These are phyloP conservation scores for Ophiostoma sp. DNA, from an alignment of 2,329 filamentous ascomycete species.

Conservation along the genomic window DNA sequence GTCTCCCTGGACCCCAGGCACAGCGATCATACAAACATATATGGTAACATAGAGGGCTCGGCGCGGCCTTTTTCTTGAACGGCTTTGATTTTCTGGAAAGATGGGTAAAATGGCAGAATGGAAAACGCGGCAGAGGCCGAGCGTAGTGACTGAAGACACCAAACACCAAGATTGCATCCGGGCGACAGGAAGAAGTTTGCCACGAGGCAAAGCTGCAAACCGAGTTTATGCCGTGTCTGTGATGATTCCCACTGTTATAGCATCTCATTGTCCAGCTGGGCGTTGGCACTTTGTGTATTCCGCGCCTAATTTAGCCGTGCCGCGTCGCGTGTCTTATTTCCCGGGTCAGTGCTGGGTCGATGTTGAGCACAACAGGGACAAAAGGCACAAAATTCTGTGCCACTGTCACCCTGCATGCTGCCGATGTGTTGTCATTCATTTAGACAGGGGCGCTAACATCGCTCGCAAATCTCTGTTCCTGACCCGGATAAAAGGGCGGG, in stretches of 20 bases:
- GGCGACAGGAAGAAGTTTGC: not conserved
- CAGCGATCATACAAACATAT: not conserved
- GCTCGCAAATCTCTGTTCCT: conserved; percentile 2
- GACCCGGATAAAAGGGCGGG: not conserved
- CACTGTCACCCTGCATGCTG: not conserved
- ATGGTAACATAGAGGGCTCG: not conserved
- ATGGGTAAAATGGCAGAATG: not conserved
- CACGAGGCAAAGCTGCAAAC: not conserved
- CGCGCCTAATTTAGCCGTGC: conserved; percentile 10
- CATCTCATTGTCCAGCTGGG: not conserved
- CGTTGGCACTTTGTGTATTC: not conserved
- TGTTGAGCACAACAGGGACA: not conserved
- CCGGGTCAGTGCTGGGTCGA: not conserved
- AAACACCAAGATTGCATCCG: not conserved
- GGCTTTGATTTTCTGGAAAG: not conserved
- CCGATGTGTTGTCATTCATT: not conserved
- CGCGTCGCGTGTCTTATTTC: conserved; percentile 15
- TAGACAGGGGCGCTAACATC: not conserved
- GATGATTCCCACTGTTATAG: not conserved
- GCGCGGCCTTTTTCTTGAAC: not conserved
- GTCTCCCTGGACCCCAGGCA: not conserved
- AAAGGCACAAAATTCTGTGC: not conserved
- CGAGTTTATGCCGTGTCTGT: not conserved
- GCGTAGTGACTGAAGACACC: not conserved
- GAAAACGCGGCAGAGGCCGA: too few relatives aligned